Evolutionary conservation across 352 stramenopile genomes (phyloP).

Genomic region (Phytophthora kernoviae): DNA sequence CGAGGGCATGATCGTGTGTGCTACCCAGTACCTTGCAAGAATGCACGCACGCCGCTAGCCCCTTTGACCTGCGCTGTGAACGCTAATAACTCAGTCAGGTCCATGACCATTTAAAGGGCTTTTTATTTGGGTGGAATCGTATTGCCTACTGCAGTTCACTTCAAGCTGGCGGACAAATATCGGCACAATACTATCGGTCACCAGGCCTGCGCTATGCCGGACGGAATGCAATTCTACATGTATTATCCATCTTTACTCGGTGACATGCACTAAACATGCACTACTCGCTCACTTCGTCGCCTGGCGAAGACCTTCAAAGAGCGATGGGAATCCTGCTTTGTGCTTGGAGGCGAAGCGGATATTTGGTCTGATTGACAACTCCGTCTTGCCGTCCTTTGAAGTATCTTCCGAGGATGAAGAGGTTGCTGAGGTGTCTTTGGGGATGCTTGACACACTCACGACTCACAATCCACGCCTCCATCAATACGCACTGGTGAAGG

Average conservation of each 20-base stretch:
- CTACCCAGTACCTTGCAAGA: slow-evolving; percentile 36
- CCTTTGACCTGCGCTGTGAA: slow-evolving; percentile 46
- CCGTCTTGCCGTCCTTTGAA: slow-evolving; percentile 16
- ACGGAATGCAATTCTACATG: background rate
- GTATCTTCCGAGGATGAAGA: slow-evolving; percentile 14
- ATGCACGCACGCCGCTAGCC: slow-evolving; percentile 43
- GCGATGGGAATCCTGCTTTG: slow-evolving; percentile 44
- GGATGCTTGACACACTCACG: slow-evolving; percentile 4
- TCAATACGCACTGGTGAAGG: background rate
- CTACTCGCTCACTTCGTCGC: slow-evolving; percentile 20
- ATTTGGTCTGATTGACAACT: slow-evolving; percentile 67
- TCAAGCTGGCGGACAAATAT: no score
- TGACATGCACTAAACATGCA: slow-evolving; percentile 11
- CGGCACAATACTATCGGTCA: no score
- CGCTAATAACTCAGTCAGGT: slow-evolving; percentile 31
- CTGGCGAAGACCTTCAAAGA: slow-evolving; percentile 40
- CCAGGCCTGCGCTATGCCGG: no score
- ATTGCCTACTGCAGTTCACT: background rate
- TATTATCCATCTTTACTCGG: slow-evolving; percentile 1
- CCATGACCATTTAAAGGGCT: slow-evolving; percentile 4
- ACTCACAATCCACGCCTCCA: background rate
- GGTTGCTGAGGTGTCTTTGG: background rate
- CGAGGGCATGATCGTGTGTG: background rate
- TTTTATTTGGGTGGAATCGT: slow-evolving; percentile 4
- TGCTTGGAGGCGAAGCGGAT: slow-evolving; percentile 72